These are phyloP conservation scores for Eimeria maxima DNA, from an alignment of 169 alveolate genomes.

Conservation along the genomic window DNA sequence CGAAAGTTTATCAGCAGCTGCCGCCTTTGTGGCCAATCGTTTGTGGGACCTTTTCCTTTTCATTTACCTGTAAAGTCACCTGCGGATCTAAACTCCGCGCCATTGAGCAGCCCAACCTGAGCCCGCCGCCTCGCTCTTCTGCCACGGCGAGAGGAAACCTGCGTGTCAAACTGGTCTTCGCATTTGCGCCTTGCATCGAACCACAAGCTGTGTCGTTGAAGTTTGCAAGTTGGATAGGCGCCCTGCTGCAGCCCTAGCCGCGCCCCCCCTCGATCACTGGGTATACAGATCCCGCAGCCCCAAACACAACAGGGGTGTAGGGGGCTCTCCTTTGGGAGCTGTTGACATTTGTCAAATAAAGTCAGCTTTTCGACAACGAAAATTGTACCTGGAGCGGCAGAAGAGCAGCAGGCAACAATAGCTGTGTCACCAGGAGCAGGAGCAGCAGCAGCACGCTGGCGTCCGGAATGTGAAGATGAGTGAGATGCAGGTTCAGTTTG, in stretches of 20 bases:
- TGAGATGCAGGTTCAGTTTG: conserved; percentile 23
- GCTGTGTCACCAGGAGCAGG: background rate
- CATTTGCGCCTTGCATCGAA: background rate
- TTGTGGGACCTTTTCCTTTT: background rate
- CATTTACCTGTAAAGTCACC: background rate
- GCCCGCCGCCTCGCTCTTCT: background rate
- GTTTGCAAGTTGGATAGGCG: background rate
- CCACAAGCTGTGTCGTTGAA: background rate
- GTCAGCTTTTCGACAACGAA: background rate
- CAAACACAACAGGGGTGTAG: background rate
- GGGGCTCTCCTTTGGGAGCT: background rate
- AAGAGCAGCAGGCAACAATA: background rate
- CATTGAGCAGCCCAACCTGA: background rate
- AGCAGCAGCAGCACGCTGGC: background rate
- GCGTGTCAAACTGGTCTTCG: background rate
- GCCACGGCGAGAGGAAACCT: background rate
- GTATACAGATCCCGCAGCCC: background rate
- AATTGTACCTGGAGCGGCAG: background rate
- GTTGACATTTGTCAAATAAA: background rate
- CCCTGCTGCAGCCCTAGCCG: background rate
- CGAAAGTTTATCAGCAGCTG: background rate
- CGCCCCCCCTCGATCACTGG: background rate
- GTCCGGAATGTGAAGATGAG: background rate
- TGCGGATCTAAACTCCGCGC: background rate
- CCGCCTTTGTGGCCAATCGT: background rate